phyloP scores from a whole-genome alignment of 495 filamentous ascomycete genomes.

The Penicillium alfredii region DNA sequence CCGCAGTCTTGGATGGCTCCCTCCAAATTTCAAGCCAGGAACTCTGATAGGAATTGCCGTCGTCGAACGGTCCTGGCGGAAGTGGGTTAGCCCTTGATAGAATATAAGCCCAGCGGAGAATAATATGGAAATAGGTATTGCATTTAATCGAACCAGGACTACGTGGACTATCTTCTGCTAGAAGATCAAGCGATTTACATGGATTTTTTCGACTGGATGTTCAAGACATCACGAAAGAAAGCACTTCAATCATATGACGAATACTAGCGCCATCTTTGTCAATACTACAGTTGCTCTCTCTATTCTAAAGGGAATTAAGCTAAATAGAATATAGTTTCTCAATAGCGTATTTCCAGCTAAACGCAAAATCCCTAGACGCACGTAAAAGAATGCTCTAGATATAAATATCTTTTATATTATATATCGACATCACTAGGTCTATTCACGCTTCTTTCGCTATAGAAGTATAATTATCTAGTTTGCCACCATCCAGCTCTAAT shows the following conservation, averaged over 20 bases:
- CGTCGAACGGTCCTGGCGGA: conserved; percentile 24
- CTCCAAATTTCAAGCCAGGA: conserved; percentile 26
- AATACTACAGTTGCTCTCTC: conserved; percentile 20
- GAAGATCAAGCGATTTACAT: conserved; percentile 25
- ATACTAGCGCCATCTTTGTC: conserved; percentile 24
- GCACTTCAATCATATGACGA: conserved; percentile 24
- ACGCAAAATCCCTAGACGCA: conserved; percentile 2
- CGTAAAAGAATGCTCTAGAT: conserved; percentile 5
- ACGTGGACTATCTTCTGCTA: conserved; percentile 20
- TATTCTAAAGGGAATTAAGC: not conserved
- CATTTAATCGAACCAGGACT: conserved; percentile 25
- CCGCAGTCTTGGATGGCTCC: conserved; percentile 23
- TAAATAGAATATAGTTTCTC: not conserved
- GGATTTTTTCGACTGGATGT: conserved; percentile 32
- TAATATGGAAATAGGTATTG: conserved; percentile 23
- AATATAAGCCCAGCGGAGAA: conserved; percentile 1
- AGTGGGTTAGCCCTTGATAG: conserved; percentile 13
- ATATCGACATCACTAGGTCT: conserved; percentile 7
- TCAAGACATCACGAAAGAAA: conserved; percentile 21
- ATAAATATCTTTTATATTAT: conserved; percentile 7
- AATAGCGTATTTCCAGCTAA: conserved; percentile 1
- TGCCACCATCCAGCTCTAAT: conserved; percentile 25
- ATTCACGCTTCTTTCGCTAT: conserved; percentile 19
- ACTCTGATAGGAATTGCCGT: conserved; percentile 22
- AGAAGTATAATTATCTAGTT: conserved; percentile 27